Percentiles rank a stretch among this genome's conserved stretches.
Evolutionary conservation across 2,329 filamentous ascomycete genomes (phyloP).

Genomic region (Claviceps pazoutovae): DNA sequence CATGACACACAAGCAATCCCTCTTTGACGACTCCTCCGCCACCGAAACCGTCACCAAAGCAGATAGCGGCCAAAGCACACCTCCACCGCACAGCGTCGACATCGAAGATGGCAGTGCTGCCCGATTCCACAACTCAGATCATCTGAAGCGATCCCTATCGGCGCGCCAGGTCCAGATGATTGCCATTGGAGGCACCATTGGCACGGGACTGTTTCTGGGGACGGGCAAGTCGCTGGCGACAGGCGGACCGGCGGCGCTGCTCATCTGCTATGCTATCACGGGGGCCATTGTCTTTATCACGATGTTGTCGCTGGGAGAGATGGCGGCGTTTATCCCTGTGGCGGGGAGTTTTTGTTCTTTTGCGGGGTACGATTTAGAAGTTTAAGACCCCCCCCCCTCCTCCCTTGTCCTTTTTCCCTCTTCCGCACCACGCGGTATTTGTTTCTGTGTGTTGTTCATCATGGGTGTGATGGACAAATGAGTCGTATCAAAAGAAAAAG

Average conservation of each 20-base stretch:
- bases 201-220: slow-evolving; percentile 48
- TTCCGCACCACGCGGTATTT: background rate
- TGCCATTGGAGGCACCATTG: slow-evolving; percentile 45
- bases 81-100: background rate
- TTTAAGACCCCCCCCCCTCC: background rate
- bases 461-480: background rate
- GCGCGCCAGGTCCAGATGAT: slow-evolving; percentile 56
- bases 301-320: slow-evolving; percentile 45
- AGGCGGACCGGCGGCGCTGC: slow-evolving; percentile 44
- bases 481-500: background rate
- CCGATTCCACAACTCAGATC: slow-evolving; percentile 19
- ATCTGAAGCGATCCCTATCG: slow-evolving; percentile 34
- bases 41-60: background rate
- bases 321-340: slow-evolving; percentile 38
- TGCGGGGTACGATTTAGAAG: slow-evolving; percentile 18
- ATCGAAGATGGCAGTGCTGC: background rate
- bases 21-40: background rate
- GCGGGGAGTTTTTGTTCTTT: slow-evolving; percentile 42
- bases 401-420: background rate
- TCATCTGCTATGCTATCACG: slow-evolving; percentile 40
- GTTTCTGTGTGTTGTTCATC: no score
- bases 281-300: slow-evolving; percentile 44
- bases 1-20: background rate
- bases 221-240: slow-evolving; percentile 45
- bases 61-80: background rate